Conservation (phyloP, 73 alveolate genomes). For the Tetrahymena elliotti region DNA sequence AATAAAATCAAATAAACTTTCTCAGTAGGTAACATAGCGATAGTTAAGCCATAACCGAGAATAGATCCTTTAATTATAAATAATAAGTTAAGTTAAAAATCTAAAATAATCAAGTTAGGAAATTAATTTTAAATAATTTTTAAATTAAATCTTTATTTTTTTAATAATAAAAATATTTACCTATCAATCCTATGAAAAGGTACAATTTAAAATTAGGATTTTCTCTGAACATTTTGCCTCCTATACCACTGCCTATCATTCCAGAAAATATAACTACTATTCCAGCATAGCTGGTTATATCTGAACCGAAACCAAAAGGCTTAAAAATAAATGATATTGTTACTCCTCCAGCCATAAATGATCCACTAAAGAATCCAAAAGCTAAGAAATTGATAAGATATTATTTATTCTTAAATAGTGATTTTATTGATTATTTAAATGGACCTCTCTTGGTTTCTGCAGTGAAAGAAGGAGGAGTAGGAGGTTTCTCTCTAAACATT, state of each 20-base stretch:
- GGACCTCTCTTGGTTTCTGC: not conserved
- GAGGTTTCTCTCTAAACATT: not conserved
- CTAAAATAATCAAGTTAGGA: not conserved
- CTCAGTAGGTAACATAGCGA: not conserved
- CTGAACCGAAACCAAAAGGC: not conserved
- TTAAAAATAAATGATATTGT: not conserved
- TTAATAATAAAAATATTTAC: not conserved
- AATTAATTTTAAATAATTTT: not conserved
- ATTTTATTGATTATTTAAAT: not conserved
- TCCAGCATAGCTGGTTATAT: not conserved
- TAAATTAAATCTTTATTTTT: not conserved
- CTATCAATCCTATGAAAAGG: not conserved
- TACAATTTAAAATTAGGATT: not conserved
- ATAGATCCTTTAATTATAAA: not conserved
- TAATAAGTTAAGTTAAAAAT: not conserved
- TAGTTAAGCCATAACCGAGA: not conserved
- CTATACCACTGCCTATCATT: not conserved
- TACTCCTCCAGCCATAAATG: not conserved
- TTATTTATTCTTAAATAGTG: not conserved
- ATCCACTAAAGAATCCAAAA: not conserved
- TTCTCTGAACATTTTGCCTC: not conserved
- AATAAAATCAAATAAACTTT: not conserved
- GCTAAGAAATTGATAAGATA: not conserved
- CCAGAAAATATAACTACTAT: not conserved
- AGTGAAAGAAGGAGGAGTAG: not conserved